phyloP scores from a whole-genome alignment of 495 filamentous ascomycete genomes.

The Cercophora sp. region DNA sequence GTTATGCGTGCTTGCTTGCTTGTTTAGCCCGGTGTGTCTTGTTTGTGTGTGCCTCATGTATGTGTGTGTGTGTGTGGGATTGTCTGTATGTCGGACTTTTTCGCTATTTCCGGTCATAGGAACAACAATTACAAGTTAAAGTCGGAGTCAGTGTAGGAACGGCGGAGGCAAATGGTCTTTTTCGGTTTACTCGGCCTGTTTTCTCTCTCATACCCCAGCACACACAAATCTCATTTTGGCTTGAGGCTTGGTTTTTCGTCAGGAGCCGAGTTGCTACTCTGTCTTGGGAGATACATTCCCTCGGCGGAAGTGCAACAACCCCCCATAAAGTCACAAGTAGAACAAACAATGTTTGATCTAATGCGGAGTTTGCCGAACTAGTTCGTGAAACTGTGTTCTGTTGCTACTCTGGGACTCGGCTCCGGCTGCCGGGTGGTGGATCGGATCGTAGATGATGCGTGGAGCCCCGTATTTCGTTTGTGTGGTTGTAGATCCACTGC shows the following conservation, averaged over 20 bases:
- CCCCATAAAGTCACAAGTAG: background rate
- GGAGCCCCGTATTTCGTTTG: no score
- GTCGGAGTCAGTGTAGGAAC: background rate
- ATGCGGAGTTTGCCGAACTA: no score
- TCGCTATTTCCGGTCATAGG: background rate
- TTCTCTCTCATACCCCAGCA: background rate
- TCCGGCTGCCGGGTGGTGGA: background rate
- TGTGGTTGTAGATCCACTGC: no score
- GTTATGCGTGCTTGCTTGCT: background rate
- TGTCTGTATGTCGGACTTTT: constrained; percentile 1
- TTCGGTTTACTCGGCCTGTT: background rate
- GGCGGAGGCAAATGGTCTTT: background rate
- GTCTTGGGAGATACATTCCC: background rate
- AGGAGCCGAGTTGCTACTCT: no score
- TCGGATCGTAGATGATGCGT: no score
- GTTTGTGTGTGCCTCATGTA: constrained; percentile 1
- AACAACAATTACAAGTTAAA: background rate
- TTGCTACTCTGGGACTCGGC: background rate
- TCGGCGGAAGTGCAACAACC: background rate
- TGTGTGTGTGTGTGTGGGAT: background rate
- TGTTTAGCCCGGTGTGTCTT: background rate
- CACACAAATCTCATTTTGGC: background rate
- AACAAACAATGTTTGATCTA: background rate
- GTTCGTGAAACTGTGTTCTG: background rate
- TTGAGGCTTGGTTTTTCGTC: no score